A percentile compares a stretch with the other conserved stretches of the same genome.
Evolutionary conservation across 2,329 filamentous ascomycete species (phyloP).

Genomic region (Colletotrichum sublineola): DNA sequence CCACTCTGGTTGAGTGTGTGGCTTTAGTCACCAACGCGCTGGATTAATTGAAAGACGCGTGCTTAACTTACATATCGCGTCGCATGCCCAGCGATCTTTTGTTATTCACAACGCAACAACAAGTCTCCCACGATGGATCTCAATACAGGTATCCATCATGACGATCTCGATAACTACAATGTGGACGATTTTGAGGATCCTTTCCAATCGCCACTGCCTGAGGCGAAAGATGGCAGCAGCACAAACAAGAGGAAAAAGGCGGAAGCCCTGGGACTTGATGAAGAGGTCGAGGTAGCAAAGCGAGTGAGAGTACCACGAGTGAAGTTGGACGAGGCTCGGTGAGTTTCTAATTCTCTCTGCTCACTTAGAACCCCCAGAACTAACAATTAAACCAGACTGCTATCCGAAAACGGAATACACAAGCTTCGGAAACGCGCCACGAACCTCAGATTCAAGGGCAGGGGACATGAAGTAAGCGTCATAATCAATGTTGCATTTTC

Average conservation of each 20-base stretch:
- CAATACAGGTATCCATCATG: conserved; percentile 60
- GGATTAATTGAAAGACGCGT: conserved; percentile 20
- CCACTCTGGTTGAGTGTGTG: not conserved
- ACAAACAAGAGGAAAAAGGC: conserved; percentile 63
- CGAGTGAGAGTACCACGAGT: conserved; percentile 78
- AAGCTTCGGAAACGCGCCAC: conserved; percentile 80
- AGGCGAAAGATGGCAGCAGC: conserved; percentile 49
- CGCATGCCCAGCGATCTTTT: not conserved
- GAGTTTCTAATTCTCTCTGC: conserved; percentile 34
- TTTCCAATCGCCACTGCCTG: conserved; percentile 61
- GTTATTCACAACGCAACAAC: not conserved
- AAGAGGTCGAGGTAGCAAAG: conserved; percentile 86
- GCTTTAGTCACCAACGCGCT: not conserved
- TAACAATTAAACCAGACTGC: conserved; percentile 67
- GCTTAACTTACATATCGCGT: conserved; percentile 2
- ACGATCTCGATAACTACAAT: conserved; percentile 84
- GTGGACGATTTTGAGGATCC: conserved; percentile 65
- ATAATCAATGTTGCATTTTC: not conserved
- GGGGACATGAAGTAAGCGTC: conserved; percentile 83
- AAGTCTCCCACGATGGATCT: conserved; percentile 10
- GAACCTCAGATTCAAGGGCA: conserved; percentile 86
- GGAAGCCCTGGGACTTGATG: conserved; percentile 80
- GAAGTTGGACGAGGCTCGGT: conserved; percentile 89
- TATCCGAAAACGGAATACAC: conserved; percentile 86
- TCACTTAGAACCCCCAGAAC: not conserved